Conservation (phyloP, 306 rosid genomes). For the Vicia villosa region DNA sequence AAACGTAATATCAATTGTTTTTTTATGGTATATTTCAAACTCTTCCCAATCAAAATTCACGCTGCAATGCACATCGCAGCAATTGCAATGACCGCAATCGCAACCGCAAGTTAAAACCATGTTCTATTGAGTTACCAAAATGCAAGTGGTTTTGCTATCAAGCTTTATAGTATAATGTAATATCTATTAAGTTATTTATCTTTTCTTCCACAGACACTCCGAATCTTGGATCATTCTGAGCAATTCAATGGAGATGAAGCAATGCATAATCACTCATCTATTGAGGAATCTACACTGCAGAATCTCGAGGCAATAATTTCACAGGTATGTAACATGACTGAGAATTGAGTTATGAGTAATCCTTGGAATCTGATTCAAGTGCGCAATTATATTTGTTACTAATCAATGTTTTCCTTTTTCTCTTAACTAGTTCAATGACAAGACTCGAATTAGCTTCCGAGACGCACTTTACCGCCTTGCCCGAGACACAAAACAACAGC, state of each 20-base stretch:
- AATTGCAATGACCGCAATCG: no score
- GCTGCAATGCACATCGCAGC: no score
- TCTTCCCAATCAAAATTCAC: no score
- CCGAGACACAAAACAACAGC: conserved; percentile 47
- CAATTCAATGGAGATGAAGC: conserved; percentile 33
- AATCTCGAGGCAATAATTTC: conserved; percentile 62
- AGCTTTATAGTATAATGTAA: conserved; percentile 9
- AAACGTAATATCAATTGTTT: no score
- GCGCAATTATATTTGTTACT: conserved; percentile 22
- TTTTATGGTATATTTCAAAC: no score
- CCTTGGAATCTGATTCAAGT: neutral
- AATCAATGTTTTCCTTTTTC: conserved; percentile 9
- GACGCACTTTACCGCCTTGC: conserved; percentile 87
- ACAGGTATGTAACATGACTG: conserved; percentile 60
- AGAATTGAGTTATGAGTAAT: conserved; percentile 3
- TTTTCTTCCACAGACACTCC: conserved; percentile 23
- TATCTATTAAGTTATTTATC: conserved; percentile 19
- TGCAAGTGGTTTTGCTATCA: conserved; percentile 20
- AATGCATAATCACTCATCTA: conserved; percentile 43
- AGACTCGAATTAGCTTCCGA: conserved; percentile 68
- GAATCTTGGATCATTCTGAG: conserved; percentile 42
- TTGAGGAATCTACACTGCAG: conserved; percentile 59
- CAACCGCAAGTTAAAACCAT: no score
- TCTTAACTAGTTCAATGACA: conserved; percentile 53
- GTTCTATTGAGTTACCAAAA: neutral